Evolutionary conservation across 805 yeast species (phyloP).

Genomic region (Danielia oregonensis): DNA sequence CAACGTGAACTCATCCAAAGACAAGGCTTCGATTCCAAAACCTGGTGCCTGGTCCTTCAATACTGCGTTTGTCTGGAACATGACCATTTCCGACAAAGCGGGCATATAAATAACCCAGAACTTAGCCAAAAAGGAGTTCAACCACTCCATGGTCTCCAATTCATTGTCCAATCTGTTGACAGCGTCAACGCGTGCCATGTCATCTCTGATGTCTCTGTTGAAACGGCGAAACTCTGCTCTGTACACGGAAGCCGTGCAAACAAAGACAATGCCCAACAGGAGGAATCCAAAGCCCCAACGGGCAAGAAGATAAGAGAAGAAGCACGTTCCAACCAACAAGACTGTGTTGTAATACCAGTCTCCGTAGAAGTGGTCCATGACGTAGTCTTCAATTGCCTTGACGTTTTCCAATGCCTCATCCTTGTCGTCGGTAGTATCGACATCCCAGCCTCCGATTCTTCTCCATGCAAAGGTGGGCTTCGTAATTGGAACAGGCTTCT

Average conservation of each 20-base stretch:
- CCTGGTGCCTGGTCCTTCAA: constrained; percentile 77
- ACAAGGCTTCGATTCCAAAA: constrained; percentile 70
- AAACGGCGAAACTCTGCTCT: constrained; percentile 73
- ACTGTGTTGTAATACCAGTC: constrained; percentile 73
- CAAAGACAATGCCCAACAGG: constrained; percentile 55
- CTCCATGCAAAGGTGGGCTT: constrained; percentile 37
- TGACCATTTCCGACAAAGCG: constrained; percentile 71
- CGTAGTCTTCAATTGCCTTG: constrained; percentile 50
- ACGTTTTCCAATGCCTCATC: constrained; percentile 19
- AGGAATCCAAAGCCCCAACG: constrained; percentile 61
- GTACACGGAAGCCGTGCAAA: constrained; percentile 64
- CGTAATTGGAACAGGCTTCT: neutral
- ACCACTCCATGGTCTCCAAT: constrained; percentile 77
- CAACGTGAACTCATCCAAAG: constrained; percentile 72
- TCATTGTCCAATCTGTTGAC: constrained; percentile 58
- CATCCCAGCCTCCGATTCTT: constrained; percentile 38
- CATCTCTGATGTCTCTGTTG: constrained; percentile 71
- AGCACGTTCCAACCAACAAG: constrained; percentile 63
- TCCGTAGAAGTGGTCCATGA: constrained; percentile 63
- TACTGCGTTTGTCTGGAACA: constrained; percentile 62
- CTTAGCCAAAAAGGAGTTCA: constrained; percentile 70
- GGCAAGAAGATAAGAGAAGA: constrained; percentile 68
- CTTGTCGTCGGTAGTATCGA: constrained; percentile 21
- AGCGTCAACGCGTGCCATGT: constrained; percentile 63
- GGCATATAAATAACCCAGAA: constrained; percentile 92